phyloP scores from a whole-genome alignment of 208 protist genomes.

The Trypanosoma rangeli region DNA sequence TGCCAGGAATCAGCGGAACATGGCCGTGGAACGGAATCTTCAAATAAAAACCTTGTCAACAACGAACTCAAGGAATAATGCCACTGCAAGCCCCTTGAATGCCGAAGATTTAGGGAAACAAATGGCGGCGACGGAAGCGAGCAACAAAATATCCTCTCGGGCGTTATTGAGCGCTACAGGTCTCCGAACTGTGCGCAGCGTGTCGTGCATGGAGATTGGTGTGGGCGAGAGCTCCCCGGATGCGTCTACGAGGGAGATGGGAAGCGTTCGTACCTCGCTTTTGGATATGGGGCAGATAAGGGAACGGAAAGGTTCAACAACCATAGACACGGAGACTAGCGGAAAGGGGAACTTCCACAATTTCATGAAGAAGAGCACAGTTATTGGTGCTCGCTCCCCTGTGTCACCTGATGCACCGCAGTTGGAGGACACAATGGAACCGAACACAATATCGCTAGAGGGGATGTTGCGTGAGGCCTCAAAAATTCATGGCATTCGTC shows the following conservation, averaged over 20 bases:
- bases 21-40: not conserved
- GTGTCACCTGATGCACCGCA: not conserved
- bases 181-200: conserved; percentile 9
- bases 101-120: conserved; percentile 16
- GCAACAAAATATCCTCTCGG: conserved; percentile 24
- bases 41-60: not conserved
- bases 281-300: not conserved
- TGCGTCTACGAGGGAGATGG: conserved; percentile 6
- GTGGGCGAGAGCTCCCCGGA: conserved; percentile 6
- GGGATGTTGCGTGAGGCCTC: conserved; percentile 58
- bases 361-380: not conserved
- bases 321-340: not conserved
- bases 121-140: conserved; percentile 15
- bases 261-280: not conserved
- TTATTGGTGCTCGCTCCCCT: not conserved
- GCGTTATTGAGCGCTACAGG: conserved; percentile 14
- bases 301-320: not conserved
- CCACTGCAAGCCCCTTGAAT: conserved; percentile 15
- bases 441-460: conserved; percentile 26
- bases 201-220: not conserved
- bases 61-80: not conserved
- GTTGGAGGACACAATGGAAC: not conserved
- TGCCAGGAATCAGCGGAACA: not conserved
- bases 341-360: not conserved
- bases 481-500: conserved; percentile 48